Evolutionary conservation across 2,329 filamentous ascomycete species (phyloP), one percentile per base, ranked within the genome.

Genomic region (Dryadomyces sulphureus): DNA sequence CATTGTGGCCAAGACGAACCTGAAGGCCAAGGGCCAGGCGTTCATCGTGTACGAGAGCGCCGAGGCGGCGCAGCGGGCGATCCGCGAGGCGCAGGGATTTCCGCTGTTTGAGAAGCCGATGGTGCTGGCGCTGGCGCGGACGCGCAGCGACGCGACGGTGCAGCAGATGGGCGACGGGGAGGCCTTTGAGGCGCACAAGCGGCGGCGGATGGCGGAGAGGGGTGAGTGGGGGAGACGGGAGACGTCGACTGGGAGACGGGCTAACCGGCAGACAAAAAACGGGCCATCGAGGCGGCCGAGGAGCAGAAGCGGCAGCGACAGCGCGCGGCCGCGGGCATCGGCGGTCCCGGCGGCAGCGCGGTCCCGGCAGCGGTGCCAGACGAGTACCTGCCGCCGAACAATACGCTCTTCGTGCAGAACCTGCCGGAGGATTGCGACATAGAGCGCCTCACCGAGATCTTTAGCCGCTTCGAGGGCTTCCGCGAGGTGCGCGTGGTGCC

Each of bases 311-410:
- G 79, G 48, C 72, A 70, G 36, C 51, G 54, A 20, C 47, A 48
- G 34, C 44, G 48, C 25, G 27, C 20, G 30, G 44, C 43, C 8
- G 48, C 40, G 8, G 41, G 36, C 36, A 67, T 70, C 38, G 63
- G 69, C 9, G 66, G 67, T 16, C 59, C 63, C 16, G 65, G 72
- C 16, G 41, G 43, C 2, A 22, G 36, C 40, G 2, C 40, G 1
- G 49, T 43, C 3, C 38, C 47, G 17, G 65, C 59, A 22, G 41
- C 79, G 38, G 69, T 96, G 17, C 88, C 89, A n/a, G 92, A 96
- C 73, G 92, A 98, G 65, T 96, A 94, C 63, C 76, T 96, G 4
- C 90, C 90, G 4, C 90, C 92, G 32, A 96, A 96, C 75, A 95
- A 94, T 69, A 94, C 88, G 54, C 75, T 98, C 32, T 94, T 96